Conservation (phyloP, 2,329 filamentous ascomycete species). For the Aspergillus sp. region DNA sequence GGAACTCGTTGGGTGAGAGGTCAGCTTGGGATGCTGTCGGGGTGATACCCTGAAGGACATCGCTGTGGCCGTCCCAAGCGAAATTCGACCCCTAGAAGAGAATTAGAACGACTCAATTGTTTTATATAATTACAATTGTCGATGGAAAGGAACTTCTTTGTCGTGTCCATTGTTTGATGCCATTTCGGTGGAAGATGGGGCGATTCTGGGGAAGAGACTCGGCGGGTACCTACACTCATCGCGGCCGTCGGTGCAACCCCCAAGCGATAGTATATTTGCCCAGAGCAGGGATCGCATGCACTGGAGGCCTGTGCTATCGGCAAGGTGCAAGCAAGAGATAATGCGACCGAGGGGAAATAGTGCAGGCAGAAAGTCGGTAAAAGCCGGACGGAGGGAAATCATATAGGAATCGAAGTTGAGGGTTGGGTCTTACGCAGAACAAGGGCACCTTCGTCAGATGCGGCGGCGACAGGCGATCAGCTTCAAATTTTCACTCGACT, state of each 20-base stretch:
- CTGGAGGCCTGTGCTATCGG: constrained; percentile 1
- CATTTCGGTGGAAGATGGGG: neutral
- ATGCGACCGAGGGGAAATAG: neutral
- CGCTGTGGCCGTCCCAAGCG: constrained; percentile 31
- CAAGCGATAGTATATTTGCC: neutral
- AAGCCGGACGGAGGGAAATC: constrained; percentile 6
- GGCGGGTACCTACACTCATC: constrained; percentile 26
- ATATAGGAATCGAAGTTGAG: constrained; percentile 10
- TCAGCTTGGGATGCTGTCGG: constrained; percentile 21
- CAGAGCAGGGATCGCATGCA: constrained; percentile 6
- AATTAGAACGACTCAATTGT: constrained; percentile 12
- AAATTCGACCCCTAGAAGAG: constrained; percentile 17
- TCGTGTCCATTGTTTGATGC: neutral
- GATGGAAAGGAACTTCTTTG: neutral
- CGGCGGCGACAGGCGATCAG: constrained; percentile 9
- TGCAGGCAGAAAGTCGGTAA: neutral
- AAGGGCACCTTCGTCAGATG: neutral
- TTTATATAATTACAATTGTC: neutral
- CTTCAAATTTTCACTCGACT: constrained; percentile 7
- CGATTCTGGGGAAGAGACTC: constrained; percentile 2
- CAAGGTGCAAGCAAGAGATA: neutral
- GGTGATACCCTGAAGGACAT: constrained; percentile 40
- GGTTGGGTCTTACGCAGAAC: neutral
- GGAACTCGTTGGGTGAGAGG: constrained; percentile 18
- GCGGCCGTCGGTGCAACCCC: constrained; percentile 4